Percentiles rank a stretch among this genome's conserved stretches.
Conservation (phyloP, 495 filamentous ascomycete genomes). For the Podospora appendiculata region DNA sequence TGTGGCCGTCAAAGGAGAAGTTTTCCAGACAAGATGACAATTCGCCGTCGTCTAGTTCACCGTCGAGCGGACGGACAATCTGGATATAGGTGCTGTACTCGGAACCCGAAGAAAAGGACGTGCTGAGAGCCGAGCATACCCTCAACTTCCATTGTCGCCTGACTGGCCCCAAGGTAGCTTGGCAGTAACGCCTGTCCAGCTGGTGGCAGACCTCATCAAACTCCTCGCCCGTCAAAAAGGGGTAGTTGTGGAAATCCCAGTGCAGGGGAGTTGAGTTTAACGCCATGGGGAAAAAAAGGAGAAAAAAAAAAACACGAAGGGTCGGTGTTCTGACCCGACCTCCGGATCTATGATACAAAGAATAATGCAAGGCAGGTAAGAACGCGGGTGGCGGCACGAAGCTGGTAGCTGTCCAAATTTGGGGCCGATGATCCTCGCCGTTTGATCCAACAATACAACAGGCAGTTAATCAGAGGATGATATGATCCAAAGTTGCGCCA, state of each 20-base stretch:
- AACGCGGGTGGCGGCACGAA: no score
- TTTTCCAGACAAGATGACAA: conserved; percentile 31
- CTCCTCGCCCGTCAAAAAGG: conserved; percentile 51
- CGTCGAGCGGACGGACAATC: conserved; percentile 38
- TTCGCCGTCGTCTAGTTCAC: conserved; percentile 30
- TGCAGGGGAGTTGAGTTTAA: no score
- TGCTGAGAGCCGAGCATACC: conserved; percentile 26
- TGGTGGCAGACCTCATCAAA: conserved; percentile 54
- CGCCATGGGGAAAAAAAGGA: no score
- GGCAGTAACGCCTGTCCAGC: conserved; percentile 47
- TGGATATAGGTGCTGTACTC: conserved; percentile 38
- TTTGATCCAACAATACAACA: no score
- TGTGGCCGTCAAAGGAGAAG: conserved; percentile 21
- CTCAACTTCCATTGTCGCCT: conserved; percentile 34
- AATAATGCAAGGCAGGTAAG: no score
- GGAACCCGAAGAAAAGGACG: conserved; percentile 17
- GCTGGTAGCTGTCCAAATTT: no score
- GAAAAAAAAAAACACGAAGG: no score
- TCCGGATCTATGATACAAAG: no score
- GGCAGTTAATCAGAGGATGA: no score
- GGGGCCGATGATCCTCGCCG: no score
- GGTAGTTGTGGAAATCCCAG: conserved; percentile 32
- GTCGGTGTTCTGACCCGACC: no score
- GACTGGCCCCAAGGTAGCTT: conserved; percentile 39
- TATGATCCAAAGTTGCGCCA: no score